Evolutionary conservation across 768 basidiomycete species (phyloP), one percentile per base, ranked within the genome.

Genomic region (Pulveroboletus sp.): DNA sequence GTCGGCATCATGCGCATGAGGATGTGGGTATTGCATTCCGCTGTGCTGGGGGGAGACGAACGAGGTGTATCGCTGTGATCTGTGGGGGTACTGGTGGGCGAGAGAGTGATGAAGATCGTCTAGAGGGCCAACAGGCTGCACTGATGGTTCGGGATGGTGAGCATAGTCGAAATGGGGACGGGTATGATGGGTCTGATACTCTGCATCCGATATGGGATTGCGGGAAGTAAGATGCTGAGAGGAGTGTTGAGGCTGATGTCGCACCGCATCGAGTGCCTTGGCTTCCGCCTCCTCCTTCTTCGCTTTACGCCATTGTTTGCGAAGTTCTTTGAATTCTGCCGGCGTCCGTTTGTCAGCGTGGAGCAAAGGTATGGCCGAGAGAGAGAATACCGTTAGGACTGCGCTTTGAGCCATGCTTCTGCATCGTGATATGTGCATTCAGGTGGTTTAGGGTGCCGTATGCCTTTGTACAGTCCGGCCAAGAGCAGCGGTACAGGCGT

Each of bases 351-450:
- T 11, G 43, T 68, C 30, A 67, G 49, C 9, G 47, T 33, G 39
- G 10, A 2, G 21, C 10, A 37, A 44, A 26, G 14, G 26, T 11
- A 44, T 9, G 15, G 27, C n/a, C 13, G 15, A 41, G 5, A 43
- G 53, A 44, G 43, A 18, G 15, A 7, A 10, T 61, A 95, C 95
- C 94, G 49, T 81, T 81, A 11, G 95, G 95, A 66, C 82, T 86
- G 48, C 94, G 81, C 72, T 95, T 97, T 14, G 75, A 49, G 38
- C 95, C 95, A 66, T 99, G 95, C 69, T 89, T 89, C 69, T 97
- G 95, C 90, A 96, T 96, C n/a, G 84, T 87, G 50, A 97, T 92
- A 67, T 99, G 95, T 28, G 93, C 93, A 66, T 99, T 99, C 53
- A 99, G 77, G 69, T 99, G 95, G 66, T 99, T 97, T 43, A 97